Base-by-base conservation (phyloP, 1,284 basidiomycete species). In the Vanrija humicola region DNA sequence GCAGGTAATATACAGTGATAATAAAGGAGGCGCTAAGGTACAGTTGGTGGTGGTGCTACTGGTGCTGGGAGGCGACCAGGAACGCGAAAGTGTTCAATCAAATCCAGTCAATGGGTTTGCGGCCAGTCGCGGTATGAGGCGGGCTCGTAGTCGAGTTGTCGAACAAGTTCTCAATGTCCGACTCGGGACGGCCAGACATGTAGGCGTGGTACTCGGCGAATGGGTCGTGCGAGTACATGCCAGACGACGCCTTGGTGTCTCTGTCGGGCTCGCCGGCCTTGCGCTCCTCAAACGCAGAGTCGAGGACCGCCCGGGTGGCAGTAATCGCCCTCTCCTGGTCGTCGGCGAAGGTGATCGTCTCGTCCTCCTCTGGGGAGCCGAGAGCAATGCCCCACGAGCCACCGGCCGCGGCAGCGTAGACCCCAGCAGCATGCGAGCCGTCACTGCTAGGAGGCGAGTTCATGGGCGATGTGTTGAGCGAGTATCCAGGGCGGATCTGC, bases 321-420 rank as follows among this genome's bases (percentile, higher is more conserved):
- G 29, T 28, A 7, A 34, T 29, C 21, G 34, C 34, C n/a, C 10
- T 29, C 23, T 48, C 46, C 34, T 60, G 55, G 19, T 62, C 55
- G 15, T 52, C 44, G 10, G 47, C 23, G 45, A 66, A 66, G 0
- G 52, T 38, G 34, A 54, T 23, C 12, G 45, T 29, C 15, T 48
- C 53, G 40, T 67, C 66, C 18, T 58, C 40, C 40, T 61, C 55
- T 10, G 63, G 63, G 28, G 64, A 63, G 16, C 65, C 68, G 6
- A 65, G 59, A 3, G 70, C 65, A 6, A 72, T 68, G 10, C 69
- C 71, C 71, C 71, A 74, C 59, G 53, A 44, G 1, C 55, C 57
- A 14, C 42, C 45, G 39, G 49, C 50, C 4, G 52, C 45, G 6
- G 51, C 48, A n/a, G 51, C 58, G 43, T 59, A 52, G 19, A 34